Evolutionary conservation across 805 yeast genomes (phyloP).

Genomic region (Schwanniomyces sp.): DNA sequence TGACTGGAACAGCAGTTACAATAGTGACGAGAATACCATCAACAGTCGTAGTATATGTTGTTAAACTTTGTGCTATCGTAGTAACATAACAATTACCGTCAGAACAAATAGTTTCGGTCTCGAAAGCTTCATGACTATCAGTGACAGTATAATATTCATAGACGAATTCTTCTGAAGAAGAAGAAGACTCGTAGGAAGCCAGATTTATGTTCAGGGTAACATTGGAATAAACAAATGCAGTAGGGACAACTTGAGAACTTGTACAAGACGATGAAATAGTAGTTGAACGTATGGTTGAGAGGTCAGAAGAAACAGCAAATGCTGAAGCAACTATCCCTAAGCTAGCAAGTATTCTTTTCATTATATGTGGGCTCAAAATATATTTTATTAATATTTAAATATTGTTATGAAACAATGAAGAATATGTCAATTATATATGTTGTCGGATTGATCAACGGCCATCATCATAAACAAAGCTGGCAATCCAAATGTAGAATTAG

Average conservation of each 20-base stretch:
- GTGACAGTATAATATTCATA: slow-evolving; percentile 25
- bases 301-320: slow-evolving; percentile 18
- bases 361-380: background rate
- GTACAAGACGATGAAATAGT: slow-evolving; percentile 14
- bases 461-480: background rate
- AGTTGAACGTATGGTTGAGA: slow-evolving; percentile 21
- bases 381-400: background rate
- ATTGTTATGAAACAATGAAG: background rate
- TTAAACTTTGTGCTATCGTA: slow-evolving; percentile 27
- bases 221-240: slow-evolving; percentile 19
- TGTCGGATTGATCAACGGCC: background rate
- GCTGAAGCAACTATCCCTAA: slow-evolving; percentile 14
- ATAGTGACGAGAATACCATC: slow-evolving; percentile 41
- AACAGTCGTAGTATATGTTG: slow-evolving; percentile 37
- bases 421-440: background rate
- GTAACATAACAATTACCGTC: slow-evolving; percentile 31
- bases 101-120: slow-evolving; percentile 33
- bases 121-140: slow-evolving; percentile 13
- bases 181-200: slow-evolving; percentile 8
- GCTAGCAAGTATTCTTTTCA: slow-evolving; percentile 5
- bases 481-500: background rate
- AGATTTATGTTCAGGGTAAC: slow-evolving; percentile 8
- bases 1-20: slow-evolving; percentile 30
- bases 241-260: slow-evolving; percentile 15
- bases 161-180: slow-evolving; percentile 10